These are phyloP conservation scores for Cytospora mali DNA, from an alignment of 2,329 filamentous ascomycete genomes.

Conservation along the genomic window DNA sequence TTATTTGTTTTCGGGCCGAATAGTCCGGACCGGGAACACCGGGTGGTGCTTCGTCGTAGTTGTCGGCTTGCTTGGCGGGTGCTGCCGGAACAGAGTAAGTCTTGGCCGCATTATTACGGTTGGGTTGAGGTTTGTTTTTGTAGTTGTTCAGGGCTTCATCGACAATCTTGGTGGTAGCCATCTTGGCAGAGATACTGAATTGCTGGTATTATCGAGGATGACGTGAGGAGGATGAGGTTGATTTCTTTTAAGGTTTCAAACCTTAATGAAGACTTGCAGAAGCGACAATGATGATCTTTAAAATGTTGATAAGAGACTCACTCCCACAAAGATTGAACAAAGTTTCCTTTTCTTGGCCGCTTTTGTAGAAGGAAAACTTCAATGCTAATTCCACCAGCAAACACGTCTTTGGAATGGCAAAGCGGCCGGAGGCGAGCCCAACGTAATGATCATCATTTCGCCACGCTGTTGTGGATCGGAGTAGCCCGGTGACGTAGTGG, in stretches of 20 bases:
- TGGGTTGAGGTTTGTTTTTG: not conserved
- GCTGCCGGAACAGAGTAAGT: not conserved
- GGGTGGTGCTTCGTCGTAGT: conserved; percentile 21
- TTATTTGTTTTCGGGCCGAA: conserved; percentile 8
- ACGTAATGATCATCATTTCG: not conserved
- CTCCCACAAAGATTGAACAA: not conserved
- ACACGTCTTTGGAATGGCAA: not conserved
- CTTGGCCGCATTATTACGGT: not conserved
- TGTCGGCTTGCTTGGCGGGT: conserved; percentile 2
- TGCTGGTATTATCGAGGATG: not conserved
- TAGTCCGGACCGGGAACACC: conserved; percentile 17
- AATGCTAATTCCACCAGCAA: no score
- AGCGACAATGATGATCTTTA: not conserved
- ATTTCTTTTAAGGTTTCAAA: not conserved
- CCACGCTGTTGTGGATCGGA: conserved; percentile 1
- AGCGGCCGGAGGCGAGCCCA: not conserved
- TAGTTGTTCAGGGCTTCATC: not conserved
- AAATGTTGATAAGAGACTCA: not conserved
- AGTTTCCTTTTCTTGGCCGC: not conserved
- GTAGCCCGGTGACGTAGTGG: not conserved
- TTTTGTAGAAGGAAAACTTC: no score
- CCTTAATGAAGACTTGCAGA: not conserved
- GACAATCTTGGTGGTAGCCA: not conserved
- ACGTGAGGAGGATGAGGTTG: not conserved
- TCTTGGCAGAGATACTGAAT: not conserved